These are phyloP conservation scores for Candida maesae DNA, from an alignment of 805 yeast species.

Conservation along the genomic window DNA sequence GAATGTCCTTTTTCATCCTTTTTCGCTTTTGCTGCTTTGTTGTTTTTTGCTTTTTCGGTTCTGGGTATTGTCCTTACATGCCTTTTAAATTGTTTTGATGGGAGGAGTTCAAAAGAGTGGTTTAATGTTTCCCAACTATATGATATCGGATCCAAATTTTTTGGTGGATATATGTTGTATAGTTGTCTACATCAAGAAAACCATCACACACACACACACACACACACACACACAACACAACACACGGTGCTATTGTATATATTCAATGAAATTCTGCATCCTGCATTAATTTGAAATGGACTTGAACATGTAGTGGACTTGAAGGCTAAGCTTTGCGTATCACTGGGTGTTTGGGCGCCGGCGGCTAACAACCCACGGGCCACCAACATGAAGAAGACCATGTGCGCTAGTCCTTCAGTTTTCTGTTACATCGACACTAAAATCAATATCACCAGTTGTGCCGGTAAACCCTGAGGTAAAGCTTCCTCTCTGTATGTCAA, in stretches of 20 bases:
- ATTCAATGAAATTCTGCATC: no score
- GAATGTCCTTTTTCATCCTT: neutral
- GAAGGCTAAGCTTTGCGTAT: no score
- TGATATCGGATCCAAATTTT: no score
- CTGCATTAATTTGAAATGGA: no score
- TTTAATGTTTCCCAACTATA: no score
- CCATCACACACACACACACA: no score
- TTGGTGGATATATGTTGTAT: neutral
- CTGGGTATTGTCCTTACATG: neutral
- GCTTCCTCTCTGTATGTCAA: constrained; percentile 1
- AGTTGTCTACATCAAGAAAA: no score
- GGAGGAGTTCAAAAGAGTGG: constrained; percentile 4
- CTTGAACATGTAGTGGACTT: no score
- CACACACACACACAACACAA: no score
- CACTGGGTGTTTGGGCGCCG: no score
- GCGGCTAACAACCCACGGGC: no score
- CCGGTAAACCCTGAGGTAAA: neutral
- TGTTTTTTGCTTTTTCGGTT: neutral
- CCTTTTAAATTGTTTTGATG: constrained; percentile 1
- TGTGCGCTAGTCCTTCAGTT: neutral
- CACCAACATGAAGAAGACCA: no score
- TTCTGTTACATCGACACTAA: constrained; percentile 1
- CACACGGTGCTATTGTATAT: neutral
- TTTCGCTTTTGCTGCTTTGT: neutral
- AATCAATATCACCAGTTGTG: neutral